Evolutionary conservation across 768 basidiomycete genomes (phyloP), one percentile per base, ranked within the genome.

Genomic region (Podaxis mareebaensis): DNA sequence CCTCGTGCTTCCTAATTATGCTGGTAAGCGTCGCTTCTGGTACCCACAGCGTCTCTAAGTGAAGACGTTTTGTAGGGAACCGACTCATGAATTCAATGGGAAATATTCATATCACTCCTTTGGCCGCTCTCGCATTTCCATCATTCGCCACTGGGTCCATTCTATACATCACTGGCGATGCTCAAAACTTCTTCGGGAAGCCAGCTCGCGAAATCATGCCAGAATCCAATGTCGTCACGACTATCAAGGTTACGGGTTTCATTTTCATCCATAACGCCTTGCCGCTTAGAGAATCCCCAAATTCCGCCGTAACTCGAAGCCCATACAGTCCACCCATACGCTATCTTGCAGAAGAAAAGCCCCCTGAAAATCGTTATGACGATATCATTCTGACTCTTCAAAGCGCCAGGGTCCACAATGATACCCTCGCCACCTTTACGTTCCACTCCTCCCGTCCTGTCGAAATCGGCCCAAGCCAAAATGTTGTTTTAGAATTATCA

Each of bases 41-140:
- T 7, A 20, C 17, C n/a, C 6, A 17, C 11, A 11, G n/a, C 12
- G 11, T 15, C 36, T 38, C 12, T 39, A 22, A 17, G 20, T n/a
- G 44, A 46, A 53, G 36, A 5, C n/a, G 20, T 40, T 10, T 59
- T 28, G 17, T 28, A 60, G 59, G 59, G 77, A 89, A 89, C 67
- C 79, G 86, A 3, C 74, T 86, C 60, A 80, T 89, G 81, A 86
- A 83, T 20, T 86, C 86, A 15, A 72, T 89, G 12, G 87, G 87
- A 2, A 87, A 89, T 63, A 82, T 88, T 33, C 82, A 85, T 64
- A 77, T 78, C 22, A 86, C 83, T 0, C 83, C 84, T 3, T 68
- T 84, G 1, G 87, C 87, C 3, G 82, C 81, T 0, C 74, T 88
- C 13, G 83, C 84, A n/a, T 82, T 89, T 62, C 70, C 84, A 6